phyloP scores from a whole-genome alignment of 352 stramenopile genomes.

The Globisporangium parvum region DNA sequence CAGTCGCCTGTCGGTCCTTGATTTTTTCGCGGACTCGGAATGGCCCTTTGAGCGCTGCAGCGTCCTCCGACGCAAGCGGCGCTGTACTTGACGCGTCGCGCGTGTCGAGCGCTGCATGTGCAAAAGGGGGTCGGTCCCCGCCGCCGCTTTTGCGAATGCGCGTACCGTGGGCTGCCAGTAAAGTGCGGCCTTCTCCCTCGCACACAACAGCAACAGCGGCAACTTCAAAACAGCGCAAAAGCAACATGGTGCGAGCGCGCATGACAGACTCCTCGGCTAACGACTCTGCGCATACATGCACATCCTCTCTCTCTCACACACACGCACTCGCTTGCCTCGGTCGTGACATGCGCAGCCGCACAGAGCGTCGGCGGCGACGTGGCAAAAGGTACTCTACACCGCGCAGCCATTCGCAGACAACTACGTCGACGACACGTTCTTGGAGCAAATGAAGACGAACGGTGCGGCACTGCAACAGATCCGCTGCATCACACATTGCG shows the following conservation, averaged over 20 bases:
- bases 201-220: not conserved
- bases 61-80: not conserved
- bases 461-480: constrained; percentile 32
- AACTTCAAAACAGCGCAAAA: not conserved
- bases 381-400: constrained; percentile 87
- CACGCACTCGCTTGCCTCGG: not conserved
- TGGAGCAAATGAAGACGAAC: constrained; percentile 89
- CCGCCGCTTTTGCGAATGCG: constrained; percentile 8
- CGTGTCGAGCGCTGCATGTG: constrained; percentile 7
- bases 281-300: too few species aligned
- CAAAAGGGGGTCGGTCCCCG: constrained; percentile 42
- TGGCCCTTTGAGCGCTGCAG: constrained; percentile 32
- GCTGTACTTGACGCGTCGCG: constrained; percentile 31
- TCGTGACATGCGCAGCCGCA: not conserved
- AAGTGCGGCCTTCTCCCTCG: not conserved
- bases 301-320: too few species aligned
- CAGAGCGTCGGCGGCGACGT: constrained; percentile 16
- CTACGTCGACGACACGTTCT: constrained; percentile 86
- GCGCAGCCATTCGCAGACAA: constrained; percentile 87
- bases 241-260: too few species aligned
- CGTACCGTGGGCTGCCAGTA: not conserved
- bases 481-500: too few species aligned
- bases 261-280: too few species aligned
- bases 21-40: constrained; percentile 81
- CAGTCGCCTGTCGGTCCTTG: constrained; percentile 42